Evolutionary conservation across 768 basidiomycete species (phyloP), one percentile per base, ranked within the genome.

Genomic region (Chalciporus piperatus): DNA sequence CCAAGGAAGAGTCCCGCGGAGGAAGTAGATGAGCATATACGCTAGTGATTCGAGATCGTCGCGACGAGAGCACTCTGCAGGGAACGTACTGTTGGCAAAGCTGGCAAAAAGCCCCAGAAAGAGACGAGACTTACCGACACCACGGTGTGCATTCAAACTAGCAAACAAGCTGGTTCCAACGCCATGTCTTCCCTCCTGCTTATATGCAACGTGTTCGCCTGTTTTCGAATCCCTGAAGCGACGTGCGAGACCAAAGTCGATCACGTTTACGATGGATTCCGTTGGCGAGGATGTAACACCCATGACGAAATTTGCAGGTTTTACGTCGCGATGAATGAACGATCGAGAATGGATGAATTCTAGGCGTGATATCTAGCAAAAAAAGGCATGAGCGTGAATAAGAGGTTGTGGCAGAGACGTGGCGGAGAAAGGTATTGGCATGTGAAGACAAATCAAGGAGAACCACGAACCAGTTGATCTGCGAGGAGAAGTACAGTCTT

Each of bases 261-360:
- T 91, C 59, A 99, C 89, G 69, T 98, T 96, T 66, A 99, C 94
- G 61, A 85, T 72, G 60, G 79, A 78, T 0, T 79, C 64, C 68
- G 80, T 74, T 56, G 82, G 85, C 55, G 83, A 83, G 41, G 83
- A 80, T 0, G 65, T 42, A 14, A 51, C 48, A 56, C 92, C 91
- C 92, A 98, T 98, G 54, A 99, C 87, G 67, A 99, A 99, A 73
- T 99, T 98, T 62, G 96, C 96, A 33, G 96, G 96, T 70, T 98
- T 99, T 71, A 99, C 89, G 67, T 98, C 96, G 58, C 96, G 89
- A 69, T 98, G 96, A 38, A 97, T 84, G 59, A 96, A 88, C 63
- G 92, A 90, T 64, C 92, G 87, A 1, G 89, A 91, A 72, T 99
- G 96, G 59, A 98, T 93, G 70, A 93, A 98, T 70, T 97, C 92